A percentile compares a stretch with the other conserved stretches of the same genome.
Conservation (phyloP, 257 asterid species). For the Rubia yunnanensis region DNA sequence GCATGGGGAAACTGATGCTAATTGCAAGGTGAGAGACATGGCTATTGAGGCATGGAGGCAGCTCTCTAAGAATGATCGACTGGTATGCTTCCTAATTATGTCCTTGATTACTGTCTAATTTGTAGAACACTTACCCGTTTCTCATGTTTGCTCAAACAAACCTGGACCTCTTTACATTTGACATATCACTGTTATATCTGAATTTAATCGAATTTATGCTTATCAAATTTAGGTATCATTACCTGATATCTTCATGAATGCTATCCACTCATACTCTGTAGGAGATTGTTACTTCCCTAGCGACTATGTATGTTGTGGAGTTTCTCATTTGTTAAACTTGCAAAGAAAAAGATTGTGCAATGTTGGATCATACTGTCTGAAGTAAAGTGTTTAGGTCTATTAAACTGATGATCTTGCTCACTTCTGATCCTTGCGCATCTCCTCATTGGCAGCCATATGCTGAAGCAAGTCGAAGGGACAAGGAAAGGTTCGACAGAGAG, state of each 20-base stretch:
- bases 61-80: conserved; percentile 38
- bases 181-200: not conserved
- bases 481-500: conserved; percentile 46
- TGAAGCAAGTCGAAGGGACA: conserved; percentile 57
- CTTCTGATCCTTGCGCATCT: not conserved
- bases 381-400: not conserved
- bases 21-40: conserved; percentile 32
- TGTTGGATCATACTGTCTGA: not conserved
- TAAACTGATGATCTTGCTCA: not conserved
- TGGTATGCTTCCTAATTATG: conserved; percentile 27
- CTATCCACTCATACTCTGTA: not conserved
- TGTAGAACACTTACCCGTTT: not conserved
- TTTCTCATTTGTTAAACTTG: not conserved
- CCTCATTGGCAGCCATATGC: conserved; percentile 40
- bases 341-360: not conserved
- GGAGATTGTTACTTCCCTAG: not conserved
- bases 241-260: not conserved
- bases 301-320: not conserved
- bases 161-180: not conserved
- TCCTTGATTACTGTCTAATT: not conserved
- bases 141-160: not conserved
- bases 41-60: conserved; percentile 45
- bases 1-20: conserved; percentile 31
- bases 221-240: not conserved
- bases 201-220: not conserved